Evolutionary conservation across 176 grass and related monocot species (phyloP).

Genomic region (Puccinellia tenuiflora): DNA sequence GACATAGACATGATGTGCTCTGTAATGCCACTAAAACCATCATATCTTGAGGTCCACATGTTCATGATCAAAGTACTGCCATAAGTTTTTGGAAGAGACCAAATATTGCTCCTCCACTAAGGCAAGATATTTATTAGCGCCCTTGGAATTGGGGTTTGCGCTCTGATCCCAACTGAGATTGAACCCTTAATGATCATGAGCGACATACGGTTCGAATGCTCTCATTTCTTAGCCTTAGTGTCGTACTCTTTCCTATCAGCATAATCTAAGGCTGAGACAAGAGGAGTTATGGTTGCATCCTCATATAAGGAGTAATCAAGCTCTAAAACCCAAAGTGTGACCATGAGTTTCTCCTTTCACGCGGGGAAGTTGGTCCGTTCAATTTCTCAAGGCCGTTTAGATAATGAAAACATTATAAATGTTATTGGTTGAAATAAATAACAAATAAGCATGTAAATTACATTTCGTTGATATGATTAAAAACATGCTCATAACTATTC

Average conservation of each 20-base stretch:
- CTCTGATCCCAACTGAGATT: background rate
- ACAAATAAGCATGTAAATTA: background rate
- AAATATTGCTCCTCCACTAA: no score
- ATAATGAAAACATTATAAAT: background rate
- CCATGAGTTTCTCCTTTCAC: background rate
- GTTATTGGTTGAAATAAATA: background rate
- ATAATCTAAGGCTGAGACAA: background rate
- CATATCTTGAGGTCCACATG: no score
- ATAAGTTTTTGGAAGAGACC: no score
- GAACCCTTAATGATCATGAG: no score
- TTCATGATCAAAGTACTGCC: no score
- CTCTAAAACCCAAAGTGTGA: background rate
- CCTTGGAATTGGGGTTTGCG: no score
- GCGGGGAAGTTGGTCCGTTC: background rate
- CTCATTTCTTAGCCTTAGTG: no score
- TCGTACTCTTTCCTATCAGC: no score
- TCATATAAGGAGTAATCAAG: background rate
- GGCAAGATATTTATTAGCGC: no score
- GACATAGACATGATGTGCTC: no score
- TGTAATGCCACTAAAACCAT: no score
- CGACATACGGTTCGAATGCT: no score
- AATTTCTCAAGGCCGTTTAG: background rate
- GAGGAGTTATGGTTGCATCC: background rate
- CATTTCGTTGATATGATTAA: background rate
- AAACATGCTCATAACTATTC: background rate